Evolutionary conservation across 2,329 filamentous ascomycete species (phyloP), one percentile per base, ranked within the genome.

Genomic region (Hysterium pulicare): DNA sequence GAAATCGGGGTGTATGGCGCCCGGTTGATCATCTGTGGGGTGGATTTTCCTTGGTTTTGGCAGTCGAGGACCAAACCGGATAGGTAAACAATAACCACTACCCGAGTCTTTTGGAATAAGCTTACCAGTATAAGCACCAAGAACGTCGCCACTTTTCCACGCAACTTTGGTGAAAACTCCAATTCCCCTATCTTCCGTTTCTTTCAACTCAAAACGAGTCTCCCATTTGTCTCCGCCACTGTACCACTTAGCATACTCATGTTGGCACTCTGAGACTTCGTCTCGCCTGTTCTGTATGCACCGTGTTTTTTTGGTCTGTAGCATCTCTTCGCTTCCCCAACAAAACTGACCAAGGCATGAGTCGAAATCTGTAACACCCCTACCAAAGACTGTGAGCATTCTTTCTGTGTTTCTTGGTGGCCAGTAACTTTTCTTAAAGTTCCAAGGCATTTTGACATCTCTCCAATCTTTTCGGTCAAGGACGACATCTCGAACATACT

Each of bases 171-270:
- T 33, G 33, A 23, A 46, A 2, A 43, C 35, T 3, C 42, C 43
- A 13, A 31, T 24, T 1, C 42, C 43, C 35, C 40, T 42, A 9
- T 10, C 15, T 7, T 16, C 3, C 3, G 31, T 33, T 5, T 20
- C 13, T 9, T 28, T 22, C 15, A 48, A 24, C 13, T 40, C 46
- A 26, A 48, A 42, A 23, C 42, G 36, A 10, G 24, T 16, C 8
- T 31, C 9, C 46, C 43, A 46, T 3, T 38, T n/a, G 10, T n/a
- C 13, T 5, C 26, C 20, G n/a, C 40, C 44, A 13, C 38, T 30
- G 1, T 37, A 22, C 46, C 44, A 51, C 16, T 49, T 46, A 1
- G n/a, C 15, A 21, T 49, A 33, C 2, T 30, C 40, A 35, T 51
- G 46, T 6, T 26, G 34, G 32, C 49, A 51, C 24, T 28, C 24